A percentile compares a stretch with the other conserved stretches of the same genome.
Conservation (phyloP, 345 rosid genomes). For the Salix udensis region DNA sequence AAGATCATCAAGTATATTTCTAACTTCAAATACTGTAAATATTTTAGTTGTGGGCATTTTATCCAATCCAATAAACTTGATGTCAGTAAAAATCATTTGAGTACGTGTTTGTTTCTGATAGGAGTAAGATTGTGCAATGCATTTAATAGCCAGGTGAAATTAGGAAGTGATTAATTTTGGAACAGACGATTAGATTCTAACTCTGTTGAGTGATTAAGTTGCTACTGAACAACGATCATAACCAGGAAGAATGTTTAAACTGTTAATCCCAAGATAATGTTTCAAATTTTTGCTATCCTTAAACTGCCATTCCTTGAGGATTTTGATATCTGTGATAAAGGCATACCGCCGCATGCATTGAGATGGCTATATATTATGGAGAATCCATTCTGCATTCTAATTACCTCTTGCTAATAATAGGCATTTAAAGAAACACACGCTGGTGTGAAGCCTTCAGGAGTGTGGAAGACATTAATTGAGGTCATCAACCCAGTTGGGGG, state of each 20-base stretch:
- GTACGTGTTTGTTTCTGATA: not conserved
- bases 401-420: conserved; percentile 28
- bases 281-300: not conserved
- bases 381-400: not conserved
- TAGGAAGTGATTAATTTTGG: no score
- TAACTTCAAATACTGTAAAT: not conserved
- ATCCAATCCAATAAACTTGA: not conserved
- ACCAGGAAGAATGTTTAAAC: not conserved
- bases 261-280: not conserved
- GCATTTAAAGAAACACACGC: conserved; percentile 65
- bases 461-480: conserved; percentile 59
- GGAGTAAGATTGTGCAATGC: no score
- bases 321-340: not conserved
- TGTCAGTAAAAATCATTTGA: not conserved
- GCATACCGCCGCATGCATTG: not conserved
- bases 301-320: not conserved
- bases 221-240: not conserved
- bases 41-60: not conserved
- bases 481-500: conserved; percentile 56
- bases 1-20: not conserved
- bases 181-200: no score
- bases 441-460: conserved; percentile 78
- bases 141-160: no score
- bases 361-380: not conserved
- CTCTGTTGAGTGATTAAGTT: not conserved